A percentile compares a stretch with the other conserved stretches of the same genome.
phyloP scores from a whole-genome alignment of 2,329 filamentous ascomycete genomes.

The Ceratocystis ficicola region DNA sequence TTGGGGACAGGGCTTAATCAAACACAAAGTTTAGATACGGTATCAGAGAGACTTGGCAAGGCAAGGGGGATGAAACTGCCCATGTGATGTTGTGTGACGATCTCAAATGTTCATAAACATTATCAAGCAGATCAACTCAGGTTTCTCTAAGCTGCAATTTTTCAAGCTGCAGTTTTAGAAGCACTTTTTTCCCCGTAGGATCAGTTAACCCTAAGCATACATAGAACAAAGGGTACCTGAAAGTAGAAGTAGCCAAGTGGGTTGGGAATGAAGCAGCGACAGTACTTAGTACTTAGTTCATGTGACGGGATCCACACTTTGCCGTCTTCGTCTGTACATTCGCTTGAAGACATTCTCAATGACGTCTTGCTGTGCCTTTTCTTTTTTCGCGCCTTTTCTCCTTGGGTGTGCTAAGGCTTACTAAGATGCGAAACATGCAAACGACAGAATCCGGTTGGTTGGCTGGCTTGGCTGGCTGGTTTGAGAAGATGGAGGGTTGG shows the following conservation, averaged over 20 bases:
- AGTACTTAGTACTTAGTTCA: background rate
- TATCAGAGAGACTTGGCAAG: background rate
- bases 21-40: background rate
- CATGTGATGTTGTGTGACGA: background rate
- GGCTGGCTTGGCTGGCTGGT: background rate
- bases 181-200: background rate
- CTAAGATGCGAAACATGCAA: no score
- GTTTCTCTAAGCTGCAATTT: constrained; percentile 4
- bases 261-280: background rate
- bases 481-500: background rate
- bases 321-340: background rate
- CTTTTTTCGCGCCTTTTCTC: background rate
- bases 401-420: no score
- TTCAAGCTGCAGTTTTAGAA: background rate
- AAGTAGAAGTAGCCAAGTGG: background rate
- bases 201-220: background rate
- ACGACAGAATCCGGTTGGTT: background rate
- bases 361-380: background rate
- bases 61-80: background rate
- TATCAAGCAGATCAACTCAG: background rate
- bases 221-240: constrained; percentile 1
- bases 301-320: constrained; percentile 5
- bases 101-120: background rate
- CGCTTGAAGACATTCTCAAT: constrained; percentile 1
- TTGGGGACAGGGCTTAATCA: background rate